A percentile compares a stretch with the other conserved stretches of the same genome.
These are phyloP conservation scores for Eudorina sp. DNA, from an alignment of 139 green algal species.

Conservation along the genomic window DNA sequence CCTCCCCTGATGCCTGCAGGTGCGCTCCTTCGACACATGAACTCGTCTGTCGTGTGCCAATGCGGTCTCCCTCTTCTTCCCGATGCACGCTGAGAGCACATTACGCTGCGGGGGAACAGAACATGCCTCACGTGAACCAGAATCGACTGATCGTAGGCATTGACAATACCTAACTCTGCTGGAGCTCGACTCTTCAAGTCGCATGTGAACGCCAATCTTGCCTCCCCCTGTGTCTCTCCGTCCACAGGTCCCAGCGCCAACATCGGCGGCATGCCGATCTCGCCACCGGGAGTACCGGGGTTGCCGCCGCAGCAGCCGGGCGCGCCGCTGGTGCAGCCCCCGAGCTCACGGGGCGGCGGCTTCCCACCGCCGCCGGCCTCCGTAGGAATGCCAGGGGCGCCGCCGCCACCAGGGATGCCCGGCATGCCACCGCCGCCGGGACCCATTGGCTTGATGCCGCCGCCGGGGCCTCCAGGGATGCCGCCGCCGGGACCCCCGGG, in stretches of 20 bases:
- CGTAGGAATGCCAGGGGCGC: not conserved
- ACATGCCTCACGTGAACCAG: too few species aligned
- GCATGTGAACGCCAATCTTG: too few species aligned
- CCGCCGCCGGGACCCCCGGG: not conserved
- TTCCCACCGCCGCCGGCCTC: not conserved
- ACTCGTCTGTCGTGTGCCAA: too few species aligned
- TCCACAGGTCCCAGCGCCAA: conserved; percentile 3
- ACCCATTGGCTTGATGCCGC: too few species aligned
- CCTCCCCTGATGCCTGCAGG: not conserved
- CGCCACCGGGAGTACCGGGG: not conserved
- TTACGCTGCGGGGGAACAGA: too few species aligned
- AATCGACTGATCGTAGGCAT: too few species aligned
- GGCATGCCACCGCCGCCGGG: conserved; percentile 35
- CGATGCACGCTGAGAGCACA: too few species aligned
- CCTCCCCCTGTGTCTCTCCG: not conserved
- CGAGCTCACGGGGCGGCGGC: not conserved
- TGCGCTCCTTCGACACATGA: not conserved
- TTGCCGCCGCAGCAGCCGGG: not conserved
- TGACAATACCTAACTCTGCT: too few species aligned
- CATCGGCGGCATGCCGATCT: not conserved
- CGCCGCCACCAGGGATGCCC: not conserved
- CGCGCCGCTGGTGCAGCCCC: not conserved
- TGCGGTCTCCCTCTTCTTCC: too few species aligned
- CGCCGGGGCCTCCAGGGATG: conserved; percentile 1
- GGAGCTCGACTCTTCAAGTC: too few species aligned